A percentile compares a stretch with the other conserved stretches of the same genome.
Evolutionary conservation across 768 basidiomycete species (phyloP).

Genomic region (Antrodiella citrinella): DNA sequence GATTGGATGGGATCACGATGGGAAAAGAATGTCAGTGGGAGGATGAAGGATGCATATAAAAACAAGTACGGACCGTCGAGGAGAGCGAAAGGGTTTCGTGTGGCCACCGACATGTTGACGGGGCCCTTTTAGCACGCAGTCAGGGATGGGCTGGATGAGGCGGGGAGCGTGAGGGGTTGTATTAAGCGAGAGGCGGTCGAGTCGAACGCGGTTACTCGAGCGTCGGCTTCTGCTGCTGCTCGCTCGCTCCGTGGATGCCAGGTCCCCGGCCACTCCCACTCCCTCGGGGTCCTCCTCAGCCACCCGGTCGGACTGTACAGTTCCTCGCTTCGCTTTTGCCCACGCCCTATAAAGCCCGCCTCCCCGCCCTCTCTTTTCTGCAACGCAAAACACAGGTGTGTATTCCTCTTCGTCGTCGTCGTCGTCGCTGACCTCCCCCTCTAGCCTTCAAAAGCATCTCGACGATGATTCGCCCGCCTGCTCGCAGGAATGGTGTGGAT

Average conservation of each 20-base stretch:
- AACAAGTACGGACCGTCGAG: constrained; percentile 53
- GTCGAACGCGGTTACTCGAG: background rate
- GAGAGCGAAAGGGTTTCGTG: constrained; percentile 79
- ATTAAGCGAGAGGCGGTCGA: constrained; percentile 4
- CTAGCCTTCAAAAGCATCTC: constrained; percentile 83
- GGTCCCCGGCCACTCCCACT: constrained; percentile 12
- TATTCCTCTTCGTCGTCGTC: constrained; percentile 4
- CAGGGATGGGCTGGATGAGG: constrained; percentile 17
- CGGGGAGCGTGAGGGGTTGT: constrained; percentile 8
- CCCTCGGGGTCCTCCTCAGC: constrained; percentile 19
- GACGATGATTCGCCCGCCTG: constrained; percentile 70
- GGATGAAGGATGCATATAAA: background rate
- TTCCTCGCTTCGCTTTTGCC: constrained; percentile 15
- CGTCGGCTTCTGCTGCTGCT: background rate
- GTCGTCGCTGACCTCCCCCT: constrained; percentile 12
- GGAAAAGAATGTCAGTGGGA: constrained; percentile 1
- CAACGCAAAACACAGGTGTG: constrained; percentile 67
- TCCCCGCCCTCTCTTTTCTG: constrained; percentile 1
- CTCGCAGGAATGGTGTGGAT: constrained; percentile 57
- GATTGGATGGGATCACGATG: background rate
- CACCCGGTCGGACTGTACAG: constrained; percentile 25
- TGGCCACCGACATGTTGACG: constrained; percentile 87
- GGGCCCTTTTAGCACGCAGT: constrained; percentile 41
- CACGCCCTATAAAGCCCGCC: constrained; percentile 16
- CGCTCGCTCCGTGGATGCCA: background rate